phyloP scores from a whole-genome alignment of 495 filamentous ascomycete genomes.

The Hypoxylon intermedium region DNA sequence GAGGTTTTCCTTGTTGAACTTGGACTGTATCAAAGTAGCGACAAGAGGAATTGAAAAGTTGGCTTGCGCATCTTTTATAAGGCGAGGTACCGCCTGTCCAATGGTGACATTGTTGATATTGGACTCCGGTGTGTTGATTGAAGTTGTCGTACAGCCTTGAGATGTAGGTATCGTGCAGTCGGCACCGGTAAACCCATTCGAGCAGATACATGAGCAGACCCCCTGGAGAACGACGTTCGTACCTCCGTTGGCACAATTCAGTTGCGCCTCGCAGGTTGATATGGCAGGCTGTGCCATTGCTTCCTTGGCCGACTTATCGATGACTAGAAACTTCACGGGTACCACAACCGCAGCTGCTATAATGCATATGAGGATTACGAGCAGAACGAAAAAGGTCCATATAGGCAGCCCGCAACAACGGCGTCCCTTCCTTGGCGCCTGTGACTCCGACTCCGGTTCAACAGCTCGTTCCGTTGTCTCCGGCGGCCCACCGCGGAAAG shows the following conservation, averaged over 20 bases:
- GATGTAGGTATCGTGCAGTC: conserved; percentile 68
- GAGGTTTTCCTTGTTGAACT: conserved; percentile 76
- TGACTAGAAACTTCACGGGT: conserved; percentile 80
- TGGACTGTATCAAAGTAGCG: conserved; percentile 67
- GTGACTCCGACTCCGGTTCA: conserved; percentile 26
- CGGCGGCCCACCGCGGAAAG: conserved; percentile 36
- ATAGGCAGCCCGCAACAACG: conserved; percentile 79
- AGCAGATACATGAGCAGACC: conserved; percentile 84
- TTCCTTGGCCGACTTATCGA: conserved; percentile 57
- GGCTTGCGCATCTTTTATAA: conserved; percentile 67
- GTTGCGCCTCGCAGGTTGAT: conserved; percentile 59
- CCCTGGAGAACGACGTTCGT: conserved; percentile 69
- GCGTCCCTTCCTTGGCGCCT: conserved; percentile 37
- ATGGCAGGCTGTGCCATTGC: conserved; percentile 43
- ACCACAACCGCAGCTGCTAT: conserved; percentile 87
- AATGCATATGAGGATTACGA: conserved; percentile 73
- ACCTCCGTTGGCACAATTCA: conserved; percentile 80
- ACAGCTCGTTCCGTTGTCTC: conserved; percentile 12
- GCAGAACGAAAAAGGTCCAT: conserved; percentile 76
- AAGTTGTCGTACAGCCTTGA: conserved; percentile 73
- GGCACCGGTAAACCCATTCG: conserved; percentile 82
- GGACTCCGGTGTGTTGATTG: conserved; percentile 56
- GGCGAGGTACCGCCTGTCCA: conserved; percentile 75
- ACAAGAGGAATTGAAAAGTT: conserved; percentile 81
- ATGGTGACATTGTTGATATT: conserved; percentile 74